phyloP scores from a whole-genome alignment of 208 protist genomes.

The Wallacemonas sp. region DNA sequence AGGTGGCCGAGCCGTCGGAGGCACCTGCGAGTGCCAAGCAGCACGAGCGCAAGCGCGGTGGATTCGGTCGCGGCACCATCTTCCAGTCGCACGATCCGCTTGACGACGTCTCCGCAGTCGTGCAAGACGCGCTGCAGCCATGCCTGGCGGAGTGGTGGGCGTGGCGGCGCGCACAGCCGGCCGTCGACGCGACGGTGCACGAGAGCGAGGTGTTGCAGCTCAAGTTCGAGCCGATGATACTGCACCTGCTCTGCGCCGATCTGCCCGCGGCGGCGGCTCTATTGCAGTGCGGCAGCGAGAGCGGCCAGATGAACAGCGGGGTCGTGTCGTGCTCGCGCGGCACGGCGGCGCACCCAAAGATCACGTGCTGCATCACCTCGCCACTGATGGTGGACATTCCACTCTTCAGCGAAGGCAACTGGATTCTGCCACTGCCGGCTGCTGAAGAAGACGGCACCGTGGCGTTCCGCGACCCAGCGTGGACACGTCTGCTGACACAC shows the following conservation, averaged over 20 bases:
- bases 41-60: conserved; percentile 59
- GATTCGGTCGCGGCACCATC: conserved; percentile 56
- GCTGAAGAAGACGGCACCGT: neutral
- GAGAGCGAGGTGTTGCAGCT: conserved; percentile 73
- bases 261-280: conserved; percentile 54
- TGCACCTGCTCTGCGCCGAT: conserved; percentile 71
- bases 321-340: conserved; percentile 69
- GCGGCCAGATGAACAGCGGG: conserved; percentile 77
- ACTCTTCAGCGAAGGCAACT: conserved; percentile 42
- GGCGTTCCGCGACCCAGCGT: conserved; percentile 21
- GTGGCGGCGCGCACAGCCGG: conserved; percentile 43
- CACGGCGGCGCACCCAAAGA: conserved; percentile 49
- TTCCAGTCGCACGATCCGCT: conserved; percentile 79
- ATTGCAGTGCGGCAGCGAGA: conserved; percentile 71
- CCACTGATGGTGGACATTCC: conserved; percentile 65
- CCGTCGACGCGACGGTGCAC: conserved; percentile 18
- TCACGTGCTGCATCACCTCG: conserved; percentile 83
- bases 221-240: conserved; percentile 88
- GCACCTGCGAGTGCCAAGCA: too few species aligned
- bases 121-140: conserved; percentile 31
- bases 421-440: conserved; percentile 35
- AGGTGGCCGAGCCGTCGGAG: neutral
- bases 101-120: conserved; percentile 20
- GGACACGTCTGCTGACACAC: conserved; percentile 36
- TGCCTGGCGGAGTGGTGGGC: conserved; percentile 38